Base-by-base conservation (phyloP, 2,329 filamentous ascomycete genomes). In the Mycosphaerelloides madeirae region DNA sequence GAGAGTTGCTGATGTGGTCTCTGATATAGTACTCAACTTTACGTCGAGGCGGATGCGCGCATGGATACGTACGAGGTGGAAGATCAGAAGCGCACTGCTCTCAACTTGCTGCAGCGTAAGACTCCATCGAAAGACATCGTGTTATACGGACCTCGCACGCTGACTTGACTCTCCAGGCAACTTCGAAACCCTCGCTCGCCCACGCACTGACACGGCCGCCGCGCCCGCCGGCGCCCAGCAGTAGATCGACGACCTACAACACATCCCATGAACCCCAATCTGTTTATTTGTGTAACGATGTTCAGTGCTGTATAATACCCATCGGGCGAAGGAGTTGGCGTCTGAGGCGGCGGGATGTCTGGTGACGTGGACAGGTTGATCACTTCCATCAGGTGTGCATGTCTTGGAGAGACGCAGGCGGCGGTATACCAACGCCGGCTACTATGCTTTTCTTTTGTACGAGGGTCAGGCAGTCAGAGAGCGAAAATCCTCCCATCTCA, bases 81-180 rank as follows among this genome's bases (percentile, higher is more conserved):
- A 45, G 87, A 87, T 65, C 83, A 83, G 31, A 78, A 72, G 58
- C 75, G 74, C 55, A 78, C 68, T 43, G 63, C 71, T 38, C 65
- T 96, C 61, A 90, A 74, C 68, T 74, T 97, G 59, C 68, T 84
- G 39, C 88, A 95, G 72, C 83, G 91, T 95, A 81, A 62, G 86
- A 76, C 16, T n/a, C 2, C 7, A 12, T 33, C 13, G n/a, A 33
- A 16, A 19, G 33, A 31, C 31, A 19, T 6, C 31, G 6, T 32
- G 15, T 13, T 32, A 16, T 14, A n/a, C 13, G 13, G 13, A n/a
- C 13, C 13, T 32, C 31, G 13, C 31, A n/a, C 31, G 13, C 31
- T 32, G 15, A 32, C 15, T 16, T 14, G 31, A 5, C 6, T 32
- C 13, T n/a, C 22, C 49, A 78, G 75, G 63, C 54, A 67, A 61